These are phyloP conservation scores for Trematosphaeria pertusa DNA, from an alignment of 2,329 filamentous ascomycete species.

Conservation along the genomic window DNA sequence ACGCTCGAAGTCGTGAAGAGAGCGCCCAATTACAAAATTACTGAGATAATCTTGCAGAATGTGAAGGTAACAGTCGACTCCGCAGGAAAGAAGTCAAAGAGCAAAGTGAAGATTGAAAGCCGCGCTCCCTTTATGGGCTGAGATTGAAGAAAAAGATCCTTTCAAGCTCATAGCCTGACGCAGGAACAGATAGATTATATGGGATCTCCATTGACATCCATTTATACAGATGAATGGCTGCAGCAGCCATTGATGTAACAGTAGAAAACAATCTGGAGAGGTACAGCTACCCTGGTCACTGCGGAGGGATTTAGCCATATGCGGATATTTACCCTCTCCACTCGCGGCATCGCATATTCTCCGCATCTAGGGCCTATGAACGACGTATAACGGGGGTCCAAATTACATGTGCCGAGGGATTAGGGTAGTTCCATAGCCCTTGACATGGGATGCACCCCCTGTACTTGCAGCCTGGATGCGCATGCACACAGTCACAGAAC, in stretches of 20 bases:
- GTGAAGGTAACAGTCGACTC: too few species aligned
- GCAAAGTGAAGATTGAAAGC: too few species aligned
- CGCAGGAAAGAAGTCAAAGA: too few species aligned
- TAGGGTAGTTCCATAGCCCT: too few species aligned
- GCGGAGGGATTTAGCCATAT: slow-evolving; percentile 25
- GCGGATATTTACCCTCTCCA: slow-evolving; percentile 22
- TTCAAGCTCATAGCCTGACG: slow-evolving; percentile 12
- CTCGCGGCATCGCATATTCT: neutral
- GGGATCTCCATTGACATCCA: slow-evolving; percentile 10
- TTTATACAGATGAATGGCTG: slow-evolving; percentile 19
- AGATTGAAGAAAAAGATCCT: slow-evolving; percentile 2
- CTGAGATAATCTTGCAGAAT: too few species aligned
- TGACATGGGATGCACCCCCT: too few species aligned
- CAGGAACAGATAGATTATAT: slow-evolving; percentile 23
- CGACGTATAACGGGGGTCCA: neutral
- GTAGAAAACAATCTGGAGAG: slow-evolving; percentile 9
- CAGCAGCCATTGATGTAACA: slow-evolving; percentile 6
- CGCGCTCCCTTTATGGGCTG: too few species aligned
- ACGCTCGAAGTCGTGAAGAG: too few species aligned
- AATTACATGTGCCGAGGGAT: neutral
- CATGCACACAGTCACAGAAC: neutral
- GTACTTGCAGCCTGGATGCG: too few species aligned
- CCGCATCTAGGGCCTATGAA: neutral
- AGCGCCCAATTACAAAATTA: too few species aligned
- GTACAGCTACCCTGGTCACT: slow-evolving; percentile 8